Conservation (phyloP, 2,329 filamentous ascomycete species). For the Plenodomus biglobosus region DNA sequence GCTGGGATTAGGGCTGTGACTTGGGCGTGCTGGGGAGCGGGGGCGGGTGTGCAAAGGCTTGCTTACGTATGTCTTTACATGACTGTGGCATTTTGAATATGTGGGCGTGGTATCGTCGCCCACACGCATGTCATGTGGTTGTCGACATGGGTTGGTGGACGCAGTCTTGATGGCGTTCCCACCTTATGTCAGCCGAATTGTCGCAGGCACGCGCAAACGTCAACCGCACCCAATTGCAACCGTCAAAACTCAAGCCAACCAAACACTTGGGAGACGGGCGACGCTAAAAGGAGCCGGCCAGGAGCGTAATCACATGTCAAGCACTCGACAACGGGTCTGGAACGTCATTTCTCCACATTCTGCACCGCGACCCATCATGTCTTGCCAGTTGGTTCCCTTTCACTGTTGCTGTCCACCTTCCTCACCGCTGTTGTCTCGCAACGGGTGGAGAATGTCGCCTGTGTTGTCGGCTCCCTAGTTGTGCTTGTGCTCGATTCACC, state of each 20-base stretch:
- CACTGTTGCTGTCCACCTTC: not conserved
- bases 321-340: not conserved
- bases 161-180: not conserved
- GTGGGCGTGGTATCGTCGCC: conserved; percentile 1
- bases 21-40: not conserved
- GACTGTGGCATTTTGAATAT: conserved; percentile 76
- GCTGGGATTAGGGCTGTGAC: not conserved
- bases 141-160: conserved; percentile 1
- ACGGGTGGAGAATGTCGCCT: not conserved
- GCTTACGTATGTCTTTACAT: conserved; percentile 92
- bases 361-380: conserved; percentile 2
- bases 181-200: conserved; percentile 5
- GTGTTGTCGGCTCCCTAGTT: not conserved
- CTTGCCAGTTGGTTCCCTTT: not conserved
- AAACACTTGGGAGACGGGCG: no score
- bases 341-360: conserved; percentile 11
- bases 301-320: conserved; percentile 25
- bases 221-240: no score
- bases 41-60: not conserved
- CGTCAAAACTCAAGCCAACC: no score
- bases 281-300: not conserved
- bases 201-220: no score
- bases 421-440: not conserved
- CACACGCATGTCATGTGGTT: not conserved
- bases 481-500: not conserved